phyloP scores from a whole-genome alignment of 2,329 filamentous ascomycete species.

The Zymoseptoria passerinii region DNA sequence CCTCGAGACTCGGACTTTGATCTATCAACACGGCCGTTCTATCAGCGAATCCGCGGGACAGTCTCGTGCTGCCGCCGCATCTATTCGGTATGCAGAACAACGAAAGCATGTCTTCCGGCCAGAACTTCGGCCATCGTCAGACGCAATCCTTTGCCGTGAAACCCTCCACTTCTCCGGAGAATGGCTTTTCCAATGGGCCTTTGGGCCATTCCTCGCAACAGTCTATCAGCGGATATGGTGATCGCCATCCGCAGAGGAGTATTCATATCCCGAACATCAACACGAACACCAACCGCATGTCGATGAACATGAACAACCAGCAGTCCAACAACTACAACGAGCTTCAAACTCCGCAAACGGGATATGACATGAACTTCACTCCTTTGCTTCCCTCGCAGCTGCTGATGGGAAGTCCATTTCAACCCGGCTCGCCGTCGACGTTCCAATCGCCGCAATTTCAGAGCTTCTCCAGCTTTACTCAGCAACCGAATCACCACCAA shows the following conservation, averaged over 20 bases:
- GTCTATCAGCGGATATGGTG: slow-evolving; percentile 67
- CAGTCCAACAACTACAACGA: slow-evolving; percentile 43
- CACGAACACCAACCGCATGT: slow-evolving; percentile 55
- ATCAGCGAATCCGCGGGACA: slow-evolving; percentile 72
- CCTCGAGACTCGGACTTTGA: slow-evolving; percentile 15
- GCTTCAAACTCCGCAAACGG: slow-evolving; percentile 77
- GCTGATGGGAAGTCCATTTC: slow-evolving; percentile 90
- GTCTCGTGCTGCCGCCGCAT: slow-evolving; percentile 72
- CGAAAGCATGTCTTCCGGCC: slow-evolving; percentile 54
- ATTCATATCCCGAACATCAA: slow-evolving; percentile 86
- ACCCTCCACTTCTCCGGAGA: slow-evolving; percentile 64
- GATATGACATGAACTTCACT: slow-evolving; percentile 97
- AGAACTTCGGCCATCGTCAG: slow-evolving; percentile 44
- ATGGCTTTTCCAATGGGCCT: slow-evolving; percentile 85
- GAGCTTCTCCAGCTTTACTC: slow-evolving; percentile 68
- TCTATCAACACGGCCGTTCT: slow-evolving; percentile 69
- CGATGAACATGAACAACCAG: slow-evolving; percentile 37
- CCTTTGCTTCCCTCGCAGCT: slow-evolving; percentile 90
- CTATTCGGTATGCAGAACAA: slow-evolving; percentile 88
- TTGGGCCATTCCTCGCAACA: slow-evolving; percentile 69
- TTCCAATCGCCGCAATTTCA: slow-evolving; percentile 91
- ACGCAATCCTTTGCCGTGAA: slow-evolving; percentile 62
- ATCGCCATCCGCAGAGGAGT: slow-evolving; percentile 72
- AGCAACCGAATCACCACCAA: slow-evolving; percentile 40
- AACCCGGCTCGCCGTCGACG: slow-evolving; percentile 82